Base-by-base conservation (phyloP, 768 basidiomycete genomes). In the Lepiota brunneoincarnata region DNA sequence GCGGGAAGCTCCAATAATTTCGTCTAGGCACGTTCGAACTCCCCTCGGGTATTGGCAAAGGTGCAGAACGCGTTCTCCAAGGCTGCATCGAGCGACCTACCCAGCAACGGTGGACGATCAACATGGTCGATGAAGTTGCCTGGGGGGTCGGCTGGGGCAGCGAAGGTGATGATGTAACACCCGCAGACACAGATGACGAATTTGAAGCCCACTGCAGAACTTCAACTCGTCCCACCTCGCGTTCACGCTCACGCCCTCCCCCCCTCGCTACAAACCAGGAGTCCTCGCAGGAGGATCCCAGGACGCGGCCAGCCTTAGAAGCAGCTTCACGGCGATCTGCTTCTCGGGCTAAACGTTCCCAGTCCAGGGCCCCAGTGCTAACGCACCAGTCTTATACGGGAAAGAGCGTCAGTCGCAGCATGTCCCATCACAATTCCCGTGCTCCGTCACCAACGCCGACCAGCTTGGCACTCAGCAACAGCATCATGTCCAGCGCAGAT, bases 11-110 rank as follows among this genome's bases (percentile, higher is more conserved):
- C 54, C 60, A 55, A 51, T 60, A 12, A 26, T 28, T 49, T 15
- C 46, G 26, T 40, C 20, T 61, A 92, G 90, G 88, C 58, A 78
- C 70, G 2, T 91, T 81, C 62, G 78, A 81, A 2, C 71, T 83
- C 56, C 86, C 84, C 6, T 58, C 66, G 26, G 75, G 72, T 35
- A 76, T 87, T 55, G 79, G 85, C 4, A 77, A 77, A 43, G 82
- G 83, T 6, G 83, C 84, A 2, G 81, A 84, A 63, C 78, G 77
- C 41, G 84, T 95, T 7, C 74, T 98, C 37, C 71, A 72, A 42
- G 95, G 95, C 1, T 97, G 94, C 65, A 72, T 98, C 21, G 83
- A 91, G 54, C 78, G 75, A 24, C 77, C 82, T 24, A 74, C 83
- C 10, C 59, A 67, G 0, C 73, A 72, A 20, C 79, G 95, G 3